A percentile compares a stretch with the other conserved stretches of the same genome.
Conservation (phyloP, 768 basidiomycete species). For the Tulasnella sp. region DNA sequence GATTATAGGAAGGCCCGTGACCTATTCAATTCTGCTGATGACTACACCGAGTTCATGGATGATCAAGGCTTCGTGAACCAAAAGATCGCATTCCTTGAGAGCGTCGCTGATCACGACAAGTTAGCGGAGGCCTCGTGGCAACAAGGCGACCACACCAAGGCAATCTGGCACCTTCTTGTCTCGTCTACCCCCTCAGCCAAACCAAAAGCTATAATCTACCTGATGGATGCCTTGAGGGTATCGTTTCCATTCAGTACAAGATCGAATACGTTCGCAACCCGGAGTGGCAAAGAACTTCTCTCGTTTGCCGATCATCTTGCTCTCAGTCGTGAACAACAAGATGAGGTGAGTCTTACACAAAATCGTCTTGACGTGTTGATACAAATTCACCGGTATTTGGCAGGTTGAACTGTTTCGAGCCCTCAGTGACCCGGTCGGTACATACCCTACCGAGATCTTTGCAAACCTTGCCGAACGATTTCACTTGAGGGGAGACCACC, state of each 20-base stretch:
- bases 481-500: background rate
- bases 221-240: background rate
- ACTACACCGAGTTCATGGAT: slow-evolving; percentile 45
- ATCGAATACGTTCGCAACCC: background rate
- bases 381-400: background rate
- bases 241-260: background rate
- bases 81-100: slow-evolving; percentile 35
- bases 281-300: background rate
- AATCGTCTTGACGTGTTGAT: background rate
- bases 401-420: background rate
- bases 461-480: background rate
- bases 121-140: slow-evolving; percentile 41
- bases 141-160: slow-evolving; percentile 28
- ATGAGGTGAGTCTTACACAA: background rate
- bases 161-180: background rate
- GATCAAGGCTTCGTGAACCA: slow-evolving; percentile 40
- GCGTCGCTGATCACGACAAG: slow-evolving; percentile 33
- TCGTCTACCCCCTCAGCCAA: background rate
- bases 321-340: background rate
- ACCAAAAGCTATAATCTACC: background rate
- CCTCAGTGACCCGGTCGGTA: background rate
- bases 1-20: slow-evolving; percentile 33
- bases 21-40: slow-evolving; percentile 41
- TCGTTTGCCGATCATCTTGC: background rate
- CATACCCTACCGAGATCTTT: background rate